Conservation (phyloP, 345 rosid species). For the Garcia nutans region DNA sequence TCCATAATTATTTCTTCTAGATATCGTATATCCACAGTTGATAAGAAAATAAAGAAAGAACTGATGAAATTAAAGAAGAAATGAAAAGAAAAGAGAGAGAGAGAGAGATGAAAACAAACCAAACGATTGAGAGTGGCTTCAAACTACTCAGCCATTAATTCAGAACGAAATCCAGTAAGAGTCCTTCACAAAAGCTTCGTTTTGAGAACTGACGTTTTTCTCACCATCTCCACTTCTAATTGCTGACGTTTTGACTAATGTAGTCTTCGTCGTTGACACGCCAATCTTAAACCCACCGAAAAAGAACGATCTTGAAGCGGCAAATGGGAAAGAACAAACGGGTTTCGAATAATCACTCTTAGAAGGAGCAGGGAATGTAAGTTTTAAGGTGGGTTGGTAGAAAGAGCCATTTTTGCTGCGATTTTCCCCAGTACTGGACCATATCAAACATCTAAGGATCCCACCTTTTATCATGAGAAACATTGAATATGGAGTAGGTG, state of each 20-base stretch:
- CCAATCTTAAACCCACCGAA: neutral
- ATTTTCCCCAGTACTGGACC: too few species aligned
- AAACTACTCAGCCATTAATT: constrained; percentile 2
- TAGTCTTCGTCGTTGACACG: neutral
- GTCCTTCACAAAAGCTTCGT: neutral
- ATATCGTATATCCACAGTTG: too few species aligned
- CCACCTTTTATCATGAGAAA: too few species aligned
- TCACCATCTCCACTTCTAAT: neutral
- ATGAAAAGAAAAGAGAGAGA: too few species aligned
- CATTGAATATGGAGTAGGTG: too few species aligned
- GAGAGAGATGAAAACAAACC: too few species aligned
- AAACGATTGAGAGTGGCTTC: constrained; percentile 3
- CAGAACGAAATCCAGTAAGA: neutral
- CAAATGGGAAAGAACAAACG: neutral
- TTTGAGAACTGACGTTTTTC: neutral
- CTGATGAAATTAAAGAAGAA: too few species aligned
- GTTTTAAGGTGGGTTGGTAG: neutral
- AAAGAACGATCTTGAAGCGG: neutral
- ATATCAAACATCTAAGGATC: too few species aligned
- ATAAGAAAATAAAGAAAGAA: too few species aligned
- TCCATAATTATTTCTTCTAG: too few species aligned
- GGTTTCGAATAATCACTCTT: neutral
- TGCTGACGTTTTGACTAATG: neutral
- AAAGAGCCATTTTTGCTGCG: neutral
- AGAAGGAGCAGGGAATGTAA: neutral